phyloP scores from a whole-genome alignment of 1,284 basidiomycete genomes.

The Malassezia equina region DNA sequence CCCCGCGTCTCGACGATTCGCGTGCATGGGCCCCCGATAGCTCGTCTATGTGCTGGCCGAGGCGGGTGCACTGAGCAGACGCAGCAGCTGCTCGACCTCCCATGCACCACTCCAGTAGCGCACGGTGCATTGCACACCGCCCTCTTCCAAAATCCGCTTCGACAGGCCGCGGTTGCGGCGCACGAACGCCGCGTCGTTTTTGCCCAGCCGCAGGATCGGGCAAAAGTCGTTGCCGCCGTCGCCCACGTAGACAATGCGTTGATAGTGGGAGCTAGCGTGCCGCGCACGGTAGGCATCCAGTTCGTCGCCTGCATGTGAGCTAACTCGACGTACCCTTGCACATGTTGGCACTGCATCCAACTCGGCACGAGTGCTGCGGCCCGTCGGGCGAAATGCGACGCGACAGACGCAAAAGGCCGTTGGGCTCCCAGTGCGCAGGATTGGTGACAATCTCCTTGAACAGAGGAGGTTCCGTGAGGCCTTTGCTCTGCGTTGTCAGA shows the following conservation, averaged over 20 bases:
- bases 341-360: slow-evolving; percentile 94
- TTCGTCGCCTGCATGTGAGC: slow-evolving; percentile 63
- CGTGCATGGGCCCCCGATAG: neutral
- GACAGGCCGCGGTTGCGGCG: slow-evolving; percentile 39
- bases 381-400: slow-evolving; percentile 62
- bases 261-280: slow-evolving; percentile 59
- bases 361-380: slow-evolving; percentile 66
- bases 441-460: slow-evolving; percentile 88
- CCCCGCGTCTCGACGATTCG: neutral
- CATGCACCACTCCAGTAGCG: slow-evolving; percentile 45
- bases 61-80: slow-evolving; percentile 8
- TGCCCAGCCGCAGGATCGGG: slow-evolving; percentile 65
- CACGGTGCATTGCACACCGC: slow-evolving; percentile 30
- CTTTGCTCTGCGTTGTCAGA: neutral
- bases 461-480: slow-evolving; percentile 45
- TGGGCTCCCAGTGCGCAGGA: slow-evolving; percentile 68
- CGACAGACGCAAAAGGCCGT: slow-evolving; percentile 65
- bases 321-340: slow-evolving; percentile 65
- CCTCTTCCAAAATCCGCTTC: slow-evolving; percentile 34
- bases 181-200: slow-evolving; percentile 38
- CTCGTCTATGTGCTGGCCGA: neutral
- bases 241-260: slow-evolving; percentile 79
- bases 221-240: slow-evolving; percentile 95
- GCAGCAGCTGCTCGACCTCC: slow-evolving; percentile 38
- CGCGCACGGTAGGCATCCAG: slow-evolving; percentile 66